Conservation (phyloP, 345 rosid genomes). For the Gossypium thurberi region DNA sequence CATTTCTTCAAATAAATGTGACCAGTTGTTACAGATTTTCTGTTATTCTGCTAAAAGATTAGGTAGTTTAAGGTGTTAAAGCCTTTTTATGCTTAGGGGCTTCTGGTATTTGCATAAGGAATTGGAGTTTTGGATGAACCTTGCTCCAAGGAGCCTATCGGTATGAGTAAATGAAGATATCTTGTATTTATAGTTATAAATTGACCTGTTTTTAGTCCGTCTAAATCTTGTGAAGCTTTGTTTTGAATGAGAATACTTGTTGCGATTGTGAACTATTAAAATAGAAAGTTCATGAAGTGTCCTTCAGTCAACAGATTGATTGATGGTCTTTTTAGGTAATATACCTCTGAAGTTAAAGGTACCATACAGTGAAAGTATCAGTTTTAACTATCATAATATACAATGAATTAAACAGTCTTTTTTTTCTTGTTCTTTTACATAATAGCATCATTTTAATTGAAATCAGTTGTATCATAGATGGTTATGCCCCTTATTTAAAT, state of each 20-base stretch:
- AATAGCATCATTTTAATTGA: slow-evolving; percentile 26
- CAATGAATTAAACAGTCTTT: slow-evolving; percentile 6
- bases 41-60: background rate
- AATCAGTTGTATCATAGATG: slow-evolving; percentile 52
- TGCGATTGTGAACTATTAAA: background rate
- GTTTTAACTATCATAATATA: background rate
- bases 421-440: slow-evolving; percentile 8
- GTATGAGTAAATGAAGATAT: background rate
- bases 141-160: background rate
- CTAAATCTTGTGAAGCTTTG: background rate
- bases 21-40: background rate
- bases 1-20: background rate
- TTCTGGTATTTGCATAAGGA: background rate
- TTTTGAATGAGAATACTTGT: background rate
- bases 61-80: background rate
- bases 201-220: background rate
- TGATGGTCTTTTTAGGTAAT: background rate
- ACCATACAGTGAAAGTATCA: background rate
- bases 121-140: background rate
- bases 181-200: slow-evolving; percentile 1
- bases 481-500: slow-evolving; percentile 59
- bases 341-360: background rate
- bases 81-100: background rate
- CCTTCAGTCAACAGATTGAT: background rate
- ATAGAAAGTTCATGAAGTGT: background rate